phyloP scores from a whole-genome alignment of 345 rosid species.

The Rhodamnia rubescens region DNA sequence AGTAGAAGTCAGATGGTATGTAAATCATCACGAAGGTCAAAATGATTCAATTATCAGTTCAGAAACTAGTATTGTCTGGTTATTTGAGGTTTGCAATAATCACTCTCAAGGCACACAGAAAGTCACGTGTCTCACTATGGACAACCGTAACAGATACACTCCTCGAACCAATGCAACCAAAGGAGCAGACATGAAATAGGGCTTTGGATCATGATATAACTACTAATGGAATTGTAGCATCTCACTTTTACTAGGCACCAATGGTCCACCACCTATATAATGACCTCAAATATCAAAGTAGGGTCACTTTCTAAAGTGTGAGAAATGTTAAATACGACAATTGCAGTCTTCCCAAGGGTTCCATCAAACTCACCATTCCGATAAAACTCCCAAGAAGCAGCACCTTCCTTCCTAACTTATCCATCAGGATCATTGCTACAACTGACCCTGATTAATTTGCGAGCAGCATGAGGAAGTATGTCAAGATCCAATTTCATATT shows the following conservation, averaged over 20 bases:
- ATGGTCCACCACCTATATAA: background rate
- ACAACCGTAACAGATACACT: background rate
- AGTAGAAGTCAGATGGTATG: background rate
- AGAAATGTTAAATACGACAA: background rate
- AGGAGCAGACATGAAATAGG: background rate
- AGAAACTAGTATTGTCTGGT: background rate
- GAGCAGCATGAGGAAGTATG: background rate
- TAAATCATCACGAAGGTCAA: background rate
- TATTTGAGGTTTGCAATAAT: background rate
- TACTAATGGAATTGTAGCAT: background rate
- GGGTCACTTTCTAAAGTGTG: background rate
- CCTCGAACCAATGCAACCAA: background rate
- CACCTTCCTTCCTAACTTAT: slow-evolving; percentile 79
- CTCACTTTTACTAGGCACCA: background rate
- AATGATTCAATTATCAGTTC: background rate
- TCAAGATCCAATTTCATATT: slow-evolving; percentile 2
- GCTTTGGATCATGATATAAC: background rate
- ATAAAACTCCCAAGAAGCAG: slow-evolving; percentile 84
- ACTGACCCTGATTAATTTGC: slow-evolving; percentile 45
- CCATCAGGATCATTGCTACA: slow-evolving; percentile 79
- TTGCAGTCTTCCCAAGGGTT: background rate
- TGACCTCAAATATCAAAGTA: background rate
- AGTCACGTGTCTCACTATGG: background rate
- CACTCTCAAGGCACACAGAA: background rate
- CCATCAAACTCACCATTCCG: slow-evolving; percentile 57